Evolutionary conservation across 164 flowering plant genomes (phyloP).

Genomic region (Vitis rupestris): DNA sequence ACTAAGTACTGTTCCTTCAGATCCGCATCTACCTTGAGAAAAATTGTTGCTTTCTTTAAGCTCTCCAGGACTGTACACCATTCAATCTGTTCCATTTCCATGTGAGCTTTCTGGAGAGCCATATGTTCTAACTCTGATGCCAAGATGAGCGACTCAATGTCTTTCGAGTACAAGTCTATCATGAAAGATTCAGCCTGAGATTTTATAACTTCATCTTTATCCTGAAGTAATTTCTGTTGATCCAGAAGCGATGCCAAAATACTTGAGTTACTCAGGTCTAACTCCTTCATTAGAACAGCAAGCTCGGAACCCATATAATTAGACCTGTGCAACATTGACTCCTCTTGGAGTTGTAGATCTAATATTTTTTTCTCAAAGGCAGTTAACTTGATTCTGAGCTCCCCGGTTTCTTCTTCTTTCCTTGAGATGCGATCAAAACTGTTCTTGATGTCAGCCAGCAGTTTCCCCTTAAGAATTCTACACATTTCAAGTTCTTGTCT

Average conservation of each 20-base stretch:
- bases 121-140: conserved; percentile 48
- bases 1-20: conserved; percentile 35
- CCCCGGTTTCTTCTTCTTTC: conserved; percentile 71
- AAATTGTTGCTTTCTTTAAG: conserved; percentile 42
- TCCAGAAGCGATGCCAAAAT: conserved; percentile 38
- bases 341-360: conserved; percentile 79
- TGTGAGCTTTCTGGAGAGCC: conserved; percentile 28
- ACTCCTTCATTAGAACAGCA: conserved; percentile 58
- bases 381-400: conserved; percentile 46
- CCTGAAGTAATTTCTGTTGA: conserved; percentile 53
- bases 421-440: conserved; percentile 63
- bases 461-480: conserved; percentile 65
- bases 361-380: conserved; percentile 63
- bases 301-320: conserved; percentile 77
- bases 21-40: conserved; percentile 40
- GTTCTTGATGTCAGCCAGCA: conserved; percentile 71
- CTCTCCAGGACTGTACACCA: conserved; percentile 31
- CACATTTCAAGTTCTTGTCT: conserved; percentile 75
- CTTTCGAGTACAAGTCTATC: conserved; percentile 44
- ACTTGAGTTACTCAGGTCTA: conserved; percentile 48
- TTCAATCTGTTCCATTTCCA: conserved; percentile 14
- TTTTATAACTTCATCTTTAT: conserved; percentile 40
- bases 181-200: conserved; percentile 42
- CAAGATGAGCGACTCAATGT: conserved; percentile 53
- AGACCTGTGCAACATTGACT: conserved; percentile 74